These are phyloP conservation scores for Nematocida ironsii DNA, from an alignment of 371 early-diverging fungal species.

Conservation along the genomic window DNA sequence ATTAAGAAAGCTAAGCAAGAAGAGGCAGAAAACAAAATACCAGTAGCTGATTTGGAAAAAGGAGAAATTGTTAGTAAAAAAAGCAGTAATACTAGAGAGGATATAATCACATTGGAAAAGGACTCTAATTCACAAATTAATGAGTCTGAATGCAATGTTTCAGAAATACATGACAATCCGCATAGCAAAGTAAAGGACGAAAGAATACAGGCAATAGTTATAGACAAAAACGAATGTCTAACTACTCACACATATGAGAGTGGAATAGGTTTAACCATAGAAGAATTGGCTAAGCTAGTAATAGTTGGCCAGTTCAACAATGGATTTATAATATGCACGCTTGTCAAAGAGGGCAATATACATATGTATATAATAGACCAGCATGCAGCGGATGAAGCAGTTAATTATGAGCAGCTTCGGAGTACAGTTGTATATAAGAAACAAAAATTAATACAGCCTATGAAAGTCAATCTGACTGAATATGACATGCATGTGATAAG, in stretches of 20 bases:
- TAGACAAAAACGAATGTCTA: constrained; percentile 28
- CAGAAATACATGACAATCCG: background rate
- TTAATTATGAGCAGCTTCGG: constrained; percentile 78
- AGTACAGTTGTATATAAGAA: constrained; percentile 64
- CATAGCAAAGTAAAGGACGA: background rate
- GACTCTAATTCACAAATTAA: background rate
- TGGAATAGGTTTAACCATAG: constrained; percentile 70
- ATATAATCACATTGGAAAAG: background rate
- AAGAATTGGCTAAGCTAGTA: constrained; percentile 78
- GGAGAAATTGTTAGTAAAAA: background rate
- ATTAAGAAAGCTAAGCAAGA: background rate
- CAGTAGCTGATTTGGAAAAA: background rate
- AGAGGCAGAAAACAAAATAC: background rate
- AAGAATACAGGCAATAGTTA: background rate
- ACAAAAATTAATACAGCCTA: constrained; percentile 74
- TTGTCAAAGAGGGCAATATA: constrained; percentile 70
- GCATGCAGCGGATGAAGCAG: constrained; percentile 95
- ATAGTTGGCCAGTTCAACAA: constrained; percentile 93
- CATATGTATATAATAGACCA: constrained; percentile 91
- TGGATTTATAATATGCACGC: constrained; percentile 83
- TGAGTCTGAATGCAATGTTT: background rate
- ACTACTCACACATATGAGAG: background rate
- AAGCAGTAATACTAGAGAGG: background rate
- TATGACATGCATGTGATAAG: constrained; percentile 77
- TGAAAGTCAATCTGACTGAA: constrained; percentile 74